Evolutionary conservation across 2,329 filamentous ascomycete species (phyloP).

Genomic region (Penicillium freii): DNA sequence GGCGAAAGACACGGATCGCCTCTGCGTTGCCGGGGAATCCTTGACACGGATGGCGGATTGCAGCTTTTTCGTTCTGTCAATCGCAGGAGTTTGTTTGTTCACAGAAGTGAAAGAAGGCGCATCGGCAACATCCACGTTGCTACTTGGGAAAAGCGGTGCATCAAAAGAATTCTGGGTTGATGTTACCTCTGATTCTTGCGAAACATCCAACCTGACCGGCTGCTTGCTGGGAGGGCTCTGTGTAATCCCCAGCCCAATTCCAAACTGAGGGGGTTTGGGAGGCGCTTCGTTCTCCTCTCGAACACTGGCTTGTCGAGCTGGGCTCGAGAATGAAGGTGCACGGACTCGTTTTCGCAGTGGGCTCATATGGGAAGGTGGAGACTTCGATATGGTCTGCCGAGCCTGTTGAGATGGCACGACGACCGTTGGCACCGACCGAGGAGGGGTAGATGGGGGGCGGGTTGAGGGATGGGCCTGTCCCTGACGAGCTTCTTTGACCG

Average conservation of each 20-base stretch:
- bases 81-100: slow-evolving; percentile 9
- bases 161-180: background rate
- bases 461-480: background rate
- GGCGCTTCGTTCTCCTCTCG: background rate
- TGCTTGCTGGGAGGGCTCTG: slow-evolving; percentile 26
- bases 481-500: slow-evolving; percentile 28
- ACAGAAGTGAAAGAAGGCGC: background rate
- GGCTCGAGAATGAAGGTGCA: slow-evolving; percentile 23
- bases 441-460: background rate
- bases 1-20: slow-evolving; percentile 30
- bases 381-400: background rate
- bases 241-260: slow-evolving; percentile 31
- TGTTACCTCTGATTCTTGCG: background rate
- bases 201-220: background rate
- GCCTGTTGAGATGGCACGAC: background rate
- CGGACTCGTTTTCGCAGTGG: slow-evolving; percentile 10
- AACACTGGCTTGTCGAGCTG: slow-evolving; percentile 9
- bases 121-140: background rate
- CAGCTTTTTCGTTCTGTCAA: slow-evolving; percentile 18
- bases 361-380: background rate
- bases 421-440: background rate
- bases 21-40: slow-evolving; percentile 19
- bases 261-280: slow-evolving; percentile 3
- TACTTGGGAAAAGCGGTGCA: background rate
- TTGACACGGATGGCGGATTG: slow-evolving; percentile 27